phyloP scores from a whole-genome alignment of 2,329 filamentous ascomycete species.

The Fonsecaea erecta region DNA sequence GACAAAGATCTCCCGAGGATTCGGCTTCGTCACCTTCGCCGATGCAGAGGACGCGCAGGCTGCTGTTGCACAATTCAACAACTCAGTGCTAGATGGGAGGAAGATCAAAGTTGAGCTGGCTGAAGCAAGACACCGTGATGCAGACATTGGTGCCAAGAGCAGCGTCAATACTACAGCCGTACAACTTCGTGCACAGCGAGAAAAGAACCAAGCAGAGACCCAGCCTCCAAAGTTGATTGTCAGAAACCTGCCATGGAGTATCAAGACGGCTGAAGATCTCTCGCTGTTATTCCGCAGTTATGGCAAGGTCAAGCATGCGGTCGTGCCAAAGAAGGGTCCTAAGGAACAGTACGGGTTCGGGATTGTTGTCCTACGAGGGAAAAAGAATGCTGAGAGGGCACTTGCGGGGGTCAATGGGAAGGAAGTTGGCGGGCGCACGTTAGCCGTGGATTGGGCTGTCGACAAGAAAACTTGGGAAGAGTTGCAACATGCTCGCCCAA shows the following conservation, averaged over 20 bases:
- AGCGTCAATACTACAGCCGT: conserved; percentile 43
- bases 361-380: conserved; percentile 85
- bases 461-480: conserved; percentile 85
- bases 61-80: conserved; percentile 81
- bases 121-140: conserved; percentile 77
- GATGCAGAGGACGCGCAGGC: conserved; percentile 86
- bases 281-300: conserved; percentile 79
- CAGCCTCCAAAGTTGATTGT: conserved; percentile 80
- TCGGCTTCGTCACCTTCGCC: conserved; percentile 95
- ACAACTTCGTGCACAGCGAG: conserved; percentile 50
- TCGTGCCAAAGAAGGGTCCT: conserved; percentile 71
- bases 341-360: conserved; percentile 81
- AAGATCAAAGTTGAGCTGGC: conserved; percentile 87
- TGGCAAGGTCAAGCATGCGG: conserved; percentile 87
- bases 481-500: conserved; percentile 52
- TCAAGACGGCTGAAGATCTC: conserved; percentile 84
- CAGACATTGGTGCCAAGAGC: conserved; percentile 50
- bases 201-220: conserved; percentile 64
- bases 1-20: conserved; percentile 87
- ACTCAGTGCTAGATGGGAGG: conserved; percentile 74
- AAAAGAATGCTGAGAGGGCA: conserved; percentile 89
- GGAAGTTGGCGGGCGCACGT: conserved; percentile 79
- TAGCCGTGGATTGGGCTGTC: conserved; percentile 97
- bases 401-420: conserved; percentile 86
- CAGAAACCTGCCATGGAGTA: conserved; percentile 92